Evolutionary conservation across 2,329 filamentous ascomycete genomes (phyloP).

Genomic region (Lecanicillium sp.): DNA sequence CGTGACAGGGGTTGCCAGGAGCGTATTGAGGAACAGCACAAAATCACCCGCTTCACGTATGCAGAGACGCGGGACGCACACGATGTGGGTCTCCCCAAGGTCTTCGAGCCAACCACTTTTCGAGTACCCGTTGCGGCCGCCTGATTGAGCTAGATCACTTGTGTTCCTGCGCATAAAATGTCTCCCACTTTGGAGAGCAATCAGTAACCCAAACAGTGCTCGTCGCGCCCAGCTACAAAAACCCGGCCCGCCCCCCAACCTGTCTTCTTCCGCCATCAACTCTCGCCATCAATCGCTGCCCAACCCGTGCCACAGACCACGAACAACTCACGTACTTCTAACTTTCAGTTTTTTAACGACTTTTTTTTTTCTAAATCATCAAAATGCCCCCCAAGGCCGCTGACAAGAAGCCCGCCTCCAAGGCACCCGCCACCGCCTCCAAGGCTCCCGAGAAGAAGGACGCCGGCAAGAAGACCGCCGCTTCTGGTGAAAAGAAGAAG

Average conservation of each 20-base stretch:
- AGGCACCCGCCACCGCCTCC: conserved; percentile 73
- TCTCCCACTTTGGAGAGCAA: conserved; percentile 24
- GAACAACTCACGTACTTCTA: conserved; percentile 11
- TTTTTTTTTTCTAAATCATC: conserved; percentile 17
- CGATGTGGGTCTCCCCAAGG: background rate
- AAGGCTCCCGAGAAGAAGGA: conserved; percentile 92
- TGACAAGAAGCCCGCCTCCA: conserved; percentile 98
- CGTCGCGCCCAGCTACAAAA: conserved; percentile 55
- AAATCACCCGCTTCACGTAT: conserved; percentile 6
- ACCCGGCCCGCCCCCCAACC: conserved; percentile 42
- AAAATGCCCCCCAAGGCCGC: conserved; percentile 98
- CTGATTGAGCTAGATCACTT: conserved; percentile 10
- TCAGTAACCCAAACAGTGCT: conserved; percentile 47
- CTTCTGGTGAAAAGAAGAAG: conserved; percentile 99
- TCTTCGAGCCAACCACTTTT: conserved; percentile 6
- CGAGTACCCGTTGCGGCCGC: background rate
- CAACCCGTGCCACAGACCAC: conserved; percentile 18
- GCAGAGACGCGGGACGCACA: background rate
- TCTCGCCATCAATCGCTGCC: conserved; percentile 27
- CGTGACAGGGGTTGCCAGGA: conserved; percentile 4
- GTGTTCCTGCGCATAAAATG: conserved; percentile 1
- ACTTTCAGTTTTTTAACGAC: conserved; percentile 10
- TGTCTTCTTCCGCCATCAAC: conserved; percentile 38
- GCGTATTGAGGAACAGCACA: too few relatives aligned
- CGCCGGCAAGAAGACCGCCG: conserved; percentile 98